Percentiles rank a stretch among this genome's conserved stretches.
Conservation (phyloP, 768 basidiomycete species). For the Pulveroboletus sp. region DNA sequence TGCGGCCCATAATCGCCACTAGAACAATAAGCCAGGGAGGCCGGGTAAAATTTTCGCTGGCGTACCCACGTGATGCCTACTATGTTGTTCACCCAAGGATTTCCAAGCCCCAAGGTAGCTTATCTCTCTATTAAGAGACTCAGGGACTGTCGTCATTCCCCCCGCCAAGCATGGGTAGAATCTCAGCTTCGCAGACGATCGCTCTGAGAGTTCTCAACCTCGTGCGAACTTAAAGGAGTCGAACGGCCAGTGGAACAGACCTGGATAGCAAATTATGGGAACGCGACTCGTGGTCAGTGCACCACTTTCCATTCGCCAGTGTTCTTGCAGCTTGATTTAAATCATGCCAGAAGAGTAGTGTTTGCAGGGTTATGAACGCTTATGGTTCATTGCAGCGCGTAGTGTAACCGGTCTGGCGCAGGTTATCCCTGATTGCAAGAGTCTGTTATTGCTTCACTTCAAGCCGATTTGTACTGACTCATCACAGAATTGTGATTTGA, state of each 20-base stretch:
- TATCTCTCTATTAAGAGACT: slow-evolving; percentile 1
- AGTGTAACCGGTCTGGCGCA: too few relatives aligned
- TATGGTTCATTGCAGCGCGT: too few relatives aligned
- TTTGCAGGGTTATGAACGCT: too few relatives aligned
- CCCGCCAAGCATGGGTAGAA: neutral
- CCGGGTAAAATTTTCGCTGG: neutral
- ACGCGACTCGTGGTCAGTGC: too few relatives aligned
- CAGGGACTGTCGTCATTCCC: neutral
- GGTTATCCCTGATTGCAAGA: too few relatives aligned
- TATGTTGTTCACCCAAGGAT: neutral
- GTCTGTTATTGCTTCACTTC: too few relatives aligned
- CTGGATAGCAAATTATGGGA: too few relatives aligned
- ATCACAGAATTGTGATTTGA: neutral
- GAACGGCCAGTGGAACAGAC: too few relatives aligned
- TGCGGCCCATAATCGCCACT: neutral
- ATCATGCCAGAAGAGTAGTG: too few relatives aligned
- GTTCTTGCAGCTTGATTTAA: too few relatives aligned
- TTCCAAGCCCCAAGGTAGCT: neutral
- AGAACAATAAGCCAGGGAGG: neutral
- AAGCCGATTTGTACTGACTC: too few relatives aligned
- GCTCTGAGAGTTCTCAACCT: neutral
- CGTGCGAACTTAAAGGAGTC: neutral
- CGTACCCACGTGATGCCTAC: neutral
- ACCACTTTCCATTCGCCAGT: too few relatives aligned
- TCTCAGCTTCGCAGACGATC: neutral